These are phyloP conservation scores for Psidium friedrichsthalianum DNA, from an alignment of 345 rosid species.

Conservation along the genomic window DNA sequence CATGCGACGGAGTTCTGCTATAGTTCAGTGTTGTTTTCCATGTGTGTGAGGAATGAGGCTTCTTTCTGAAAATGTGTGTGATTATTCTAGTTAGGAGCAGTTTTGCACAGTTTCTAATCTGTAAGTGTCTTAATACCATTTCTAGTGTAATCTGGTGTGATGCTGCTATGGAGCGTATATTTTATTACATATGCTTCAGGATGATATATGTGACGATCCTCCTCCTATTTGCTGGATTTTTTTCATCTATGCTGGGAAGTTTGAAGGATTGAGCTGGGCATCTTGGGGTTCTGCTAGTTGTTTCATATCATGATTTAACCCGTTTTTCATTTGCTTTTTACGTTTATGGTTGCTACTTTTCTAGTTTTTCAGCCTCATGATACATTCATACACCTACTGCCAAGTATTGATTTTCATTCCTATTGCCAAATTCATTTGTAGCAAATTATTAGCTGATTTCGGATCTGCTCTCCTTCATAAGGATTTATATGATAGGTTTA, in stretches of 20 bases:
- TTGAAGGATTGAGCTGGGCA: background rate
- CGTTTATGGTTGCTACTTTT: background rate
- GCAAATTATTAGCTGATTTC: background rate
- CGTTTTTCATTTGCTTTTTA: background rate
- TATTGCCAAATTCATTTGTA: background rate
- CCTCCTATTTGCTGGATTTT: background rate
- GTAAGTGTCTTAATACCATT: background rate
- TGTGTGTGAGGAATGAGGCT: background rate
- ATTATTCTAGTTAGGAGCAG: background rate
- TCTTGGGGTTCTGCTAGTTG: background rate
- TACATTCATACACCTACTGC: background rate
- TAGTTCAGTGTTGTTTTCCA: background rate
- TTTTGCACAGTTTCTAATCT: background rate
- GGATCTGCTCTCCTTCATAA: background rate
- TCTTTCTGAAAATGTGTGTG: background rate
- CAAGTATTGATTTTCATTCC: background rate
- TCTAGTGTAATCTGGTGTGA: background rate
- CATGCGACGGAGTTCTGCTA: background rate
- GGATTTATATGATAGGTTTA: background rate
- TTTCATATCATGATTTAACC: background rate
- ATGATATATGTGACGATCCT: background rate
- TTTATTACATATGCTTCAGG: background rate
- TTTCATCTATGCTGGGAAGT: background rate
- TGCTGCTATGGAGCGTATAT: background rate
- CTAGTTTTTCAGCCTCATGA: background rate